Conservation (phyloP, 1,284 basidiomycete genomes). For the Clitocybe nebularis region DNA sequence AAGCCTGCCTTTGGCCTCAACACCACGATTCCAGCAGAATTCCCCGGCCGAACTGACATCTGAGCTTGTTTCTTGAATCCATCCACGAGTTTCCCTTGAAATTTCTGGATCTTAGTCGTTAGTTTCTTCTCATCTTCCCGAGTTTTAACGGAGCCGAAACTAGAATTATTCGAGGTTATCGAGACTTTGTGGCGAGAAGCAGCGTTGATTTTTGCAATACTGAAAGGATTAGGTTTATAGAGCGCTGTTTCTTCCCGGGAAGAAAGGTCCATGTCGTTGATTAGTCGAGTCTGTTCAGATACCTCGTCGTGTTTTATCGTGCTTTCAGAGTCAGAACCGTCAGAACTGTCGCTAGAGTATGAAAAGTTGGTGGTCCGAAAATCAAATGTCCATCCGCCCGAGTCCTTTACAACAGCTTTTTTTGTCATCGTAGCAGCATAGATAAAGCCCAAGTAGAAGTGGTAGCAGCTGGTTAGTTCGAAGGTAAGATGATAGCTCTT, state of each 20-base stretch:
- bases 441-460: too few species aligned
- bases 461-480: too few species aligned
- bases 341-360: conserved; percentile 11
- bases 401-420: too few species aligned
- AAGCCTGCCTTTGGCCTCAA: too few species aligned
- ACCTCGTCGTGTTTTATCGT: background rate
- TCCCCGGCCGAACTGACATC: background rate
- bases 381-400: conserved; percentile 20
- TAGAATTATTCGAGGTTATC: conserved; percentile 6
- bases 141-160: too few species aligned
- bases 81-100: conserved; percentile 22
- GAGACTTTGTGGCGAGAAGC: conserved; percentile 34
- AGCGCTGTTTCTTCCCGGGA: conserved; percentile 51
- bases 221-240: conserved; percentile 71
- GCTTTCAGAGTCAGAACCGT: conserved; percentile 1
- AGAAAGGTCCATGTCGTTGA: conserved; percentile 58
- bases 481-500: too few species aligned
- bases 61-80: conserved; percentile 25
- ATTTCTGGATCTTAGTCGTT: conserved; percentile 3
- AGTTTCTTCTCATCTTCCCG: conserved; percentile 2
- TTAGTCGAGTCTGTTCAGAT: conserved; percentile 27
- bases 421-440: too few species aligned
- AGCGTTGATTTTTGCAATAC: conserved; percentile 72
- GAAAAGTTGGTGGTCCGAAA: conserved; percentile 10
- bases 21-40: too few species aligned